Base-by-base conservation (phyloP, 805 yeast species). In the Candida qinlingensis region DNA sequence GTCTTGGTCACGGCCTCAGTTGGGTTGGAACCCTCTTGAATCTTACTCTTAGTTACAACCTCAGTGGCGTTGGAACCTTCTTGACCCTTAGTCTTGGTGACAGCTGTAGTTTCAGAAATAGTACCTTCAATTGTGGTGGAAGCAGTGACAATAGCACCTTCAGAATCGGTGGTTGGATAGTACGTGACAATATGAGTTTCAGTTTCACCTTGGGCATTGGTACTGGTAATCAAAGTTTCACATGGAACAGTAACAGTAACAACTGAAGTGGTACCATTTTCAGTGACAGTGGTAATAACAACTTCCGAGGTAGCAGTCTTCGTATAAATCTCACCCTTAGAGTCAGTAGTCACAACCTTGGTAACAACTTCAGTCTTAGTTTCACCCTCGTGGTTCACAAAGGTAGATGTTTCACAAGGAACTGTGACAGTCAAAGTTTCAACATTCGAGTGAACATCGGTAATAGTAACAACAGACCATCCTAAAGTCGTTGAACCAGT, bases 401-500 rank as follows among this genome's bases (percentile, higher is more conserved):
- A 31, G 8, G 45, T 44, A 1, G 45, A 19, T 6, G 51, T 41
- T 25, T 37, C 39, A 12, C 45, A 42, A 9, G 49, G 45, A 12
- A 42, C 45, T 33, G 44, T 47, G 11, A 42, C 50, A 6, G 45
- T 42, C 27, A 39, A 31, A 8, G 51, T 48, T 12, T 31, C 25
- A n/a, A 44, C 42, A 8, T n/a, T 28, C 11, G 35, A 31, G 29
- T 39, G 29, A n/a, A 19, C 31, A 25, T 45, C 44, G 19, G 48
- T 45, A 12, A 45, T 29, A 13, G 43, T 30, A 36, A 10, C 31
- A 5, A 39, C 39, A 7, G 4, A 19, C 4, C 11, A 10, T 27
- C 37, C 38, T 10, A 36, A 26, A 25, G 46, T 42, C 5, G 31
- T 45, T 46, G 41, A 54, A 54, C 35, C 47, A 40, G 50, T 48